Conservation (phyloP, 2,329 filamentous ascomycete genomes). For the Hymenotorrendiella dingleyae region DNA sequence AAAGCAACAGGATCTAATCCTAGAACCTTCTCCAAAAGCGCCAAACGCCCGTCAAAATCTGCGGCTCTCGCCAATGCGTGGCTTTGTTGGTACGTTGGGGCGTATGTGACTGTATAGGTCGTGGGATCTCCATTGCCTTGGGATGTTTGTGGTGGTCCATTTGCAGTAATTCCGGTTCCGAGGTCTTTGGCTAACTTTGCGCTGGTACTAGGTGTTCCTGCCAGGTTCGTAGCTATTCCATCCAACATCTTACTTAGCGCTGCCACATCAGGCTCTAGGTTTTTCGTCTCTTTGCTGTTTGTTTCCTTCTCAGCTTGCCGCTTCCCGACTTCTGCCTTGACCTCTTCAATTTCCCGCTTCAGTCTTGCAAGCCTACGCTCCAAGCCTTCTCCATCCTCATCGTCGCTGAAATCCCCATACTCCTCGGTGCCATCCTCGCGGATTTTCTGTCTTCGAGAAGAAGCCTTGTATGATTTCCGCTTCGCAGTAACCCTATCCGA, state of each 20-base stretch:
- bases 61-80: conserved; percentile 74
- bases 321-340: conserved; percentile 53
- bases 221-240: conserved; percentile 44
- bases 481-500: conserved; percentile 82
- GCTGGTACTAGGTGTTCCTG: conserved; percentile 11
- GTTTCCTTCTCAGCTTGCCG: conserved; percentile 42
- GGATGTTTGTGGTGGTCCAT: conserved; percentile 20
- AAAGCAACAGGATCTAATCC: conserved; percentile 67
- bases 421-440: conserved; percentile 59
- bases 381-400: conserved; percentile 69
- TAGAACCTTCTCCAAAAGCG: conserved; percentile 72
- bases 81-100: conserved; percentile 57
- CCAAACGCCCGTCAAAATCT: conserved; percentile 78
- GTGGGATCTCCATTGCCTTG: conserved; percentile 30
- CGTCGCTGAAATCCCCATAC: conserved; percentile 69
- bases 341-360: conserved; percentile 73
- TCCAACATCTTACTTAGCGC: conserved; percentile 69
- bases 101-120: conserved; percentile 61
- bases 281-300: conserved; percentile 33
- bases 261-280: conserved; percentile 51
- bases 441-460: conserved; percentile 59
- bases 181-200: conserved; percentile 27
- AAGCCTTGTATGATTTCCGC: conserved; percentile 75
- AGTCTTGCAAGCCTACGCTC: conserved; percentile 76
- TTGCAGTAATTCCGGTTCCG: conserved; percentile 26